A percentile compares a stretch with the other conserved stretches of the same genome.
phyloP scores from a whole-genome alignment of 1,139 yeast species.

The Yamadazyma atlantica region DNA sequence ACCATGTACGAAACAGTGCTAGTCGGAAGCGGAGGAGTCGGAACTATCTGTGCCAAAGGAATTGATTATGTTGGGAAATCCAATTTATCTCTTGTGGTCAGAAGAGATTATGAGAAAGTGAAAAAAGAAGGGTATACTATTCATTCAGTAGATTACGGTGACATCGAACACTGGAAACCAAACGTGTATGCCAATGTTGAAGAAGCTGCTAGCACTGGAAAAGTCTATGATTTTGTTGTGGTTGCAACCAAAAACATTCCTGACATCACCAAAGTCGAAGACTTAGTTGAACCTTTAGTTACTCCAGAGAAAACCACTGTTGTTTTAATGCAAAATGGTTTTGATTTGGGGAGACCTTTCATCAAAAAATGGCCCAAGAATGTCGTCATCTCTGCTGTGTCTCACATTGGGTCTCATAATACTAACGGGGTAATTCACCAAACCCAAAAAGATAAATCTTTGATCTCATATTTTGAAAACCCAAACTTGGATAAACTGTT shows the following conservation, averaged over 20 bases:
- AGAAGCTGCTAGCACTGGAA: conserved; percentile 22
- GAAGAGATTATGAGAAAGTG: conserved; percentile 32
- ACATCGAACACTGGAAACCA: conserved; percentile 23
- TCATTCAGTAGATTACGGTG: conserved; percentile 31
- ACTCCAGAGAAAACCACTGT: conserved; percentile 19
- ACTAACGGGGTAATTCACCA: conserved; percentile 16
- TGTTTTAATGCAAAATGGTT: conserved; percentile 33
- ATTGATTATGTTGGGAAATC: conserved; percentile 44
- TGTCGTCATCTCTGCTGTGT: conserved; percentile 22
- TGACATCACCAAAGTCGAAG: conserved; percentile 11
- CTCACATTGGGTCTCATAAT: conserved; percentile 28
- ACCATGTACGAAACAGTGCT: conserved; percentile 25
- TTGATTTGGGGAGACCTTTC: conserved; percentile 17
- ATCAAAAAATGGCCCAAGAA: conserved; percentile 20
- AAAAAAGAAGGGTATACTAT: conserved; percentile 29
- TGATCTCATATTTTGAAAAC: conserved; percentile 17
- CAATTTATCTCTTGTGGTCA: conserved; percentile 51
- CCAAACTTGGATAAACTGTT: conserved; percentile 5
- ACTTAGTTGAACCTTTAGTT: conserved; percentile 5
- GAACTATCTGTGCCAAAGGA: conserved; percentile 65
- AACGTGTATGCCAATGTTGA: conserved; percentile 23
- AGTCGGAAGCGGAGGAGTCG: conserved; percentile 61
- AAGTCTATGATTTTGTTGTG: conserved; percentile 28
- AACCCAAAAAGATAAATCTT: conserved; percentile 34
- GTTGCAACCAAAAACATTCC: conserved; percentile 37